phyloP scores from a whole-genome alignment of 177 flowering plant genomes.

The Vitis hybrid region DNA sequence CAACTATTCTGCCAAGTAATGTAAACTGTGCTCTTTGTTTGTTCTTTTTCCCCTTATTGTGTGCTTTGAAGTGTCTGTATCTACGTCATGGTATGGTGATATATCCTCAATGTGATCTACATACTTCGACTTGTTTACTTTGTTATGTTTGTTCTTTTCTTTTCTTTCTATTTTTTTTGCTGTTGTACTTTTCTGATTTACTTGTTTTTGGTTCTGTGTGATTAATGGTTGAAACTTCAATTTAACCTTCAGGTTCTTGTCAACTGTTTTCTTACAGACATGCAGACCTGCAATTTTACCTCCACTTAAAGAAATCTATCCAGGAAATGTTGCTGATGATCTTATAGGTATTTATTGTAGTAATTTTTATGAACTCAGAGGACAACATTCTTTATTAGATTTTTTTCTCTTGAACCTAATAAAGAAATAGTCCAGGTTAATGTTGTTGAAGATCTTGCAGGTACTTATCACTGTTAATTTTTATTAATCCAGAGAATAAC shows the following conservation, averaged over 20 bases:
- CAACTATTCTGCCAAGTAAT: neutral
- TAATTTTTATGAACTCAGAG: neutral
- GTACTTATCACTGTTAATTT: too few relatives aligned
- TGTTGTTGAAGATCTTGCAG: too few relatives aligned
- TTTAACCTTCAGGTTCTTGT: neutral
- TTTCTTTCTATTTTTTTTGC: neutral
- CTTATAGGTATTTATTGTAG: conserved; percentile 55
- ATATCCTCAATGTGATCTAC: neutral
- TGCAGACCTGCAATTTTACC: conserved; percentile 88
- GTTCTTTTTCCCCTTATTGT: neutral
- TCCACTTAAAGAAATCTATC: conserved; percentile 75
- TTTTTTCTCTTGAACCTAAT: too few relatives aligned
- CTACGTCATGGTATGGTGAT: neutral
- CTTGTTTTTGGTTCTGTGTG: conserved; percentile 3
- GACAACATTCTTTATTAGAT: too few relatives aligned
- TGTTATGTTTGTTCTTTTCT: neutral
- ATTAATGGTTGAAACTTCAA: neutral
- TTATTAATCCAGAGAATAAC: too few relatives aligned
- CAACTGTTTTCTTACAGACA: conserved; percentile 52
- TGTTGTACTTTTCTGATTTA: neutral
- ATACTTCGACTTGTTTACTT: neutral
- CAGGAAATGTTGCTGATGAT: conserved; percentile 62
- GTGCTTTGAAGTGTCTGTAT: neutral
- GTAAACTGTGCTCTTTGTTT: neutral
- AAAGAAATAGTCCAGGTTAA: too few relatives aligned